A percentile compares a stretch with the other conserved stretches of the same genome.
phyloP scores from a whole-genome alignment of 1,284 basidiomycete genomes.

The Malassezia sympodialis region DNA sequence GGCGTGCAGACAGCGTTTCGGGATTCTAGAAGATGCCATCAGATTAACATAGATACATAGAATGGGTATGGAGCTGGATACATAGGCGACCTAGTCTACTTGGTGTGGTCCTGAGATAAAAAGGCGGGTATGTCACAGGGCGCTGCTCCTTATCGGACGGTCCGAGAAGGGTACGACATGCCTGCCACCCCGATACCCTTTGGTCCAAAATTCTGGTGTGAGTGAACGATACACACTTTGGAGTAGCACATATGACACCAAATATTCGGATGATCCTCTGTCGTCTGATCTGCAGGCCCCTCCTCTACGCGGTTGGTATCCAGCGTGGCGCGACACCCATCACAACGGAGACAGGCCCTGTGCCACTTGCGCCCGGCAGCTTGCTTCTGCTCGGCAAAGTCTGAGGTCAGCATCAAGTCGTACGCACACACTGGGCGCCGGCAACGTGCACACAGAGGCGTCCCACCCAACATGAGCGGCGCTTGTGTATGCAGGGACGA shows the following conservation, averaged over 20 bases:
- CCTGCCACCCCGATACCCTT: constrained; percentile 22
- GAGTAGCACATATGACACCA: constrained; percentile 45
- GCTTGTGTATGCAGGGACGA: not conserved
- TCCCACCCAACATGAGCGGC: constrained; percentile 28
- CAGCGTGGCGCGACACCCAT: constrained; percentile 37
- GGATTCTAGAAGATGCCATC: not conserved
- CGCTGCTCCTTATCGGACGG: not conserved
- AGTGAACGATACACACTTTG: constrained; percentile 20
- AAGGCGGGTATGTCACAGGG: not conserved
- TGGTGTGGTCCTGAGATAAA: not conserved
- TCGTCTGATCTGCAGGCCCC: constrained; percentile 23
- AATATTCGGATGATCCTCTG: constrained; percentile 21
- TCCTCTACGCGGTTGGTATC: constrained; percentile 41
- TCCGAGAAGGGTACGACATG: constrained; percentile 17
- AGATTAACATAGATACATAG: not conserved
- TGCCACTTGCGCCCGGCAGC: constrained; percentile 44
- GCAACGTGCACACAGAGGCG: constrained; percentile 42
- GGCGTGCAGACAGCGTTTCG: not conserved
- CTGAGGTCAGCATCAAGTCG: constrained; percentile 6
- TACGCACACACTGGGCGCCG: constrained; percentile 32
- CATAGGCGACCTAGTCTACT: not conserved
- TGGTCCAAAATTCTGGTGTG: constrained; percentile 19
- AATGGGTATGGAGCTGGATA: not conserved
- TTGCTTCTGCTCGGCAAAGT: constrained; percentile 44
- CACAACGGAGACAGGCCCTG: constrained; percentile 40